phyloP scores from a whole-genome alignment of 2,329 filamentous ascomycete species.

The Aspergillus sp. region DNA sequence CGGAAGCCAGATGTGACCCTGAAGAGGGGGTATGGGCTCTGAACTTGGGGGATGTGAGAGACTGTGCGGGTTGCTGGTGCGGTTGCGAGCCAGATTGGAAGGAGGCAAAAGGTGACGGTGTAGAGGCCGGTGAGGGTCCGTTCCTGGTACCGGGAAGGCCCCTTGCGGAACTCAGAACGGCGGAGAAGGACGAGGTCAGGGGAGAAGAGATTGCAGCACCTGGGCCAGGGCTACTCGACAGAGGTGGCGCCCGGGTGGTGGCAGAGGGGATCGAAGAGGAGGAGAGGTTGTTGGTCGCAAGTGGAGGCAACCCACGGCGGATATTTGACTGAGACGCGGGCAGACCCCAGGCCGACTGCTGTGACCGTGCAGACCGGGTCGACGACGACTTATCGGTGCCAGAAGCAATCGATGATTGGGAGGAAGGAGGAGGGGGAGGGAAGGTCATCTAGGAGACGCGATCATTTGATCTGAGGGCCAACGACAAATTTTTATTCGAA shows the following conservation, averaged over 20 bases:
- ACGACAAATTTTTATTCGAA: conserved; percentile 30
- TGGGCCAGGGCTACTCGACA: conserved; percentile 46
- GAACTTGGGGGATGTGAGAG: conserved; percentile 53
- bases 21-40: conserved; percentile 52
- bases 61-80: conserved; percentile 44
- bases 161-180: conserved; percentile 46
- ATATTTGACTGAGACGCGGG: conserved; percentile 50
- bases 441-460: conserved; percentile 54
- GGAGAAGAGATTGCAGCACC: conserved; percentile 48
- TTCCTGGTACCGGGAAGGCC: conserved; percentile 48
- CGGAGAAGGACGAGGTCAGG: conserved; percentile 49
- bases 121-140: conserved; percentile 51
- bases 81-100: conserved; percentile 53
- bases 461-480: conserved; percentile 45
- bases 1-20: conserved; percentile 52
- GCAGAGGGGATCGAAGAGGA: conserved; percentile 36
- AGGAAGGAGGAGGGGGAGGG: conserved; percentile 48
- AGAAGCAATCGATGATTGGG: conserved; percentile 50
- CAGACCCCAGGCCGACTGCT: conserved; percentile 55
- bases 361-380: conserved; percentile 38
- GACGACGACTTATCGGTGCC: conserved; percentile 45
- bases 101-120: conserved; percentile 51
- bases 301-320: conserved; percentile 55
- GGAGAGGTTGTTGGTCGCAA: conserved; percentile 50
- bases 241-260: conserved; percentile 39